phyloP scores from a whole-genome alignment of 805 yeast species.

The Spathaspora gorwiae region DNA sequence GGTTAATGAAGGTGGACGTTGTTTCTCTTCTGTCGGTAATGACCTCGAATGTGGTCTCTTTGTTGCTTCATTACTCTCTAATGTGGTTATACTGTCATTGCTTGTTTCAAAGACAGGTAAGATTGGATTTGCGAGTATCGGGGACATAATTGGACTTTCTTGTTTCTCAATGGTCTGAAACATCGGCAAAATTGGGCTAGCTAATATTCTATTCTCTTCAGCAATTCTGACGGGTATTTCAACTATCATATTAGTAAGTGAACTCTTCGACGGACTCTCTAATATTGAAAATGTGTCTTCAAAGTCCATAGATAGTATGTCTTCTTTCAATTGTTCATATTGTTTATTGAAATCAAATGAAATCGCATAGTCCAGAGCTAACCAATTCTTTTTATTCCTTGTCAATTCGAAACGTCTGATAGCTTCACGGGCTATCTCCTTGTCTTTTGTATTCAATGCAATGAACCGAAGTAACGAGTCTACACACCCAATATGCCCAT shows the following conservation, averaged over 20 bases:
- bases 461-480: slow-evolving; percentile 19
- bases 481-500: slow-evolving; percentile 29
- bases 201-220: slow-evolving; percentile 20
- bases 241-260: slow-evolving; percentile 4
- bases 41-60: slow-evolving; percentile 31
- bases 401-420: slow-evolving; percentile 18
- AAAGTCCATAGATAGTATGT: slow-evolving; percentile 12
- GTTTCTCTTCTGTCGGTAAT: slow-evolving; percentile 17
- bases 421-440: slow-evolving; percentile 8
- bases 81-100: background rate
- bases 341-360: slow-evolving; percentile 22
- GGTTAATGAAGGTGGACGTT: slow-evolving; percentile 4
- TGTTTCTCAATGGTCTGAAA: slow-evolving; percentile 11
- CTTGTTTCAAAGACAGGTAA: background rate
- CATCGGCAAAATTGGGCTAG: slow-evolving; percentile 30
- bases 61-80: background rate
- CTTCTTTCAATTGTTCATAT: slow-evolving; percentile 21
- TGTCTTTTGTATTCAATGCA: slow-evolving; percentile 6
- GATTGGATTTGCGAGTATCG: too few species aligned
- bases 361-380: slow-evolving; percentile 28
- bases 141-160: background rate
- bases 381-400: slow-evolving; percentile 29
- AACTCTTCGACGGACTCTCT: slow-evolving; percentile 6
- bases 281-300: slow-evolving; percentile 6
- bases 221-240: background rate